Conservation (phyloP, 179 eudicot species). For the Spergularia azorica region DNA sequence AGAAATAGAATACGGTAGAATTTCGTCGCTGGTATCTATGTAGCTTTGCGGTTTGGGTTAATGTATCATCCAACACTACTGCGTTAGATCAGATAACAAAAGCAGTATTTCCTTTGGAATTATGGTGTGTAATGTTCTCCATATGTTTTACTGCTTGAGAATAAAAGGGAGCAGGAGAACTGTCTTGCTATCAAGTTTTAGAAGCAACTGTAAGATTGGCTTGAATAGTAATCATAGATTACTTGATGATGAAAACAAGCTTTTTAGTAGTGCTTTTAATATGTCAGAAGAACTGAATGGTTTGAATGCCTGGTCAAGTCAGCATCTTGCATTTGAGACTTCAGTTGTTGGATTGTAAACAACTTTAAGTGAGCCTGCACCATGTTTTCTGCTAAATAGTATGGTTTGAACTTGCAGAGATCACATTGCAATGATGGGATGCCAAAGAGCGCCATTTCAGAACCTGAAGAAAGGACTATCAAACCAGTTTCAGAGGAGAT, state of each 20-base stretch:
- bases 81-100: neutral
- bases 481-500: conserved; percentile 60
- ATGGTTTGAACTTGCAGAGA: conserved; percentile 30
- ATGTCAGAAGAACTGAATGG: conserved; percentile 32
- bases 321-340: conserved; percentile 38
- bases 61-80: neutral
- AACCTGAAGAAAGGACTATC: conserved; percentile 77
- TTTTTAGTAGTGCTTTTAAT: conserved; percentile 43
- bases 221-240: conserved; percentile 16
- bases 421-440: conserved; percentile 55
- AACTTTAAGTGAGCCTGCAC: neutral
- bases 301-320: conserved; percentile 30
- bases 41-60: neutral
- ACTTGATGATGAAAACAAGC: conserved; percentile 24
- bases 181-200: conserved; percentile 16
- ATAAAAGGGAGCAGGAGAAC: conserved; percentile 42
- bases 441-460: conserved; percentile 52
- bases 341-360: conserved; percentile 37
- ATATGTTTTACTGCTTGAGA: conserved; percentile 25
- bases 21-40: neutral
- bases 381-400: conserved; percentile 33
- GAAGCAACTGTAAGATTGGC: conserved; percentile 29
- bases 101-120: too few species aligned
- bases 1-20: neutral
- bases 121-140: neutral